A percentile compares a stretch with the other conserved stretches of the same genome.
Conservation (phyloP, 257 asterid genomes). For the Verbascum thapsus region DNA sequence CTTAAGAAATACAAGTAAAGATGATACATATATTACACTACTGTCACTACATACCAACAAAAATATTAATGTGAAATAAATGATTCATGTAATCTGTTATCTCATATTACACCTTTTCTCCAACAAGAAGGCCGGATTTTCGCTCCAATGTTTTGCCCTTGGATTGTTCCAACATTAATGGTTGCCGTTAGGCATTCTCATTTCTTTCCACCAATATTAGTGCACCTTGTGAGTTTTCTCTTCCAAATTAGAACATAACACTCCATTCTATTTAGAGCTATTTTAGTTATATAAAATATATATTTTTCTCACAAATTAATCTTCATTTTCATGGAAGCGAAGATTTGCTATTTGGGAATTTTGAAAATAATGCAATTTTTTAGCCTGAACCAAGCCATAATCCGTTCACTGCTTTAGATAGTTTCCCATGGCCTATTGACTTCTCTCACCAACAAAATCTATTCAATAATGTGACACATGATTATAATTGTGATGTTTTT, state of each 20-base stretch:
- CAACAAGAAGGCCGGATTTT: slow-evolving; percentile 40
- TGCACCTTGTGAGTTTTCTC: slow-evolving; percentile 3
- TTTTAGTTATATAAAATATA: slow-evolving; percentile 33
- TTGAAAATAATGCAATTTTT: slow-evolving; percentile 22
- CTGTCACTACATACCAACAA: slow-evolving; percentile 18
- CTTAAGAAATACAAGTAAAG: too few species aligned
- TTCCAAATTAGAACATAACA: slow-evolving; percentile 16
- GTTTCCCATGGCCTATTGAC: slow-evolving; percentile 39
- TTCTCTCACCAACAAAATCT: slow-evolving; percentile 24
- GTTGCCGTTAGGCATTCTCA: slow-evolving; percentile 35
- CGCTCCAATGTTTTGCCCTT: slow-evolving; percentile 42
- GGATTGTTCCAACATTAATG: slow-evolving; percentile 51
- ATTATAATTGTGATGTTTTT: slow-evolving; percentile 14
- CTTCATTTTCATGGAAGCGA: slow-evolving; percentile 44
- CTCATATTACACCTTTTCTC: slow-evolving; percentile 34
- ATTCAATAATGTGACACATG: slow-evolving; percentile 6
- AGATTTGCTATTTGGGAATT: slow-evolving; percentile 25
- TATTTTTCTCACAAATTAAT: slow-evolving; percentile 3
- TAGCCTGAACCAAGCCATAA: slow-evolving; percentile 32
- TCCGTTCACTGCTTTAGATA: slow-evolving; percentile 39
- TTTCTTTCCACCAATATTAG: slow-evolving; percentile 25
- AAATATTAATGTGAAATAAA: slow-evolving; percentile 32
- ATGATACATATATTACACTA: too few species aligned
- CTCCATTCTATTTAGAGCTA: slow-evolving; percentile 30
- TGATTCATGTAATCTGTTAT: slow-evolving; percentile 40